A percentile compares a stretch with the other conserved stretches of the same genome.
Evolutionary conservation across 495 filamentous ascomycete species (phyloP).

Genomic region (Penicillium cosmopolitanum): DNA sequence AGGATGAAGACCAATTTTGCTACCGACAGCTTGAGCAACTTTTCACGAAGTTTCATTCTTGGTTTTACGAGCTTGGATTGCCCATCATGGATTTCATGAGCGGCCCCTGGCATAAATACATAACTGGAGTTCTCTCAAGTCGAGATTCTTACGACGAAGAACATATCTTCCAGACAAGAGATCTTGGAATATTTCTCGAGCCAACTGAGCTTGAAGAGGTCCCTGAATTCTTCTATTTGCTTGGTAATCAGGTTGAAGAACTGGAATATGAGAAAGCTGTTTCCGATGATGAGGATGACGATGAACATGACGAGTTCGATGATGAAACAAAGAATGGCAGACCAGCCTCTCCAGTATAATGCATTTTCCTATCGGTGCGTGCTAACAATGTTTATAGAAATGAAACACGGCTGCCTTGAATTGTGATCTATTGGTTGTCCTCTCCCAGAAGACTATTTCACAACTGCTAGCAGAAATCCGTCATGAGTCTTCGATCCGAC

Average conservation of each 20-base stretch:
- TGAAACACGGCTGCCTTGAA: too few relatives aligned
- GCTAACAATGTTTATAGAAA: too few relatives aligned
- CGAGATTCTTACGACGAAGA: not conserved
- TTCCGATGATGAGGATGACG: not conserved
- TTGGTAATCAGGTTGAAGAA: not conserved
- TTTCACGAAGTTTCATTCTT: too few relatives aligned
- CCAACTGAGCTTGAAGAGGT: not conserved
- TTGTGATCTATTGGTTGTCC: too few relatives aligned
- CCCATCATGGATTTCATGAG: not conserved
- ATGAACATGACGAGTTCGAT: not conserved
- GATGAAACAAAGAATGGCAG: not conserved
- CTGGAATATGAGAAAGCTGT: not conserved
- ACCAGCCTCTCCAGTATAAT: not conserved
- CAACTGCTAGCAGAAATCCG: slow-evolving; percentile 48
- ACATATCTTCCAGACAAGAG: not conserved
- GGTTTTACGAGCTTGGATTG: not conserved
- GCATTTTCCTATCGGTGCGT: not conserved
- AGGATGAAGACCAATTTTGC: not conserved
- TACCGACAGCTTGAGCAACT: not conserved
- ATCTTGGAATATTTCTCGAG: not conserved
- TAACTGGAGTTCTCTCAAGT: not conserved
- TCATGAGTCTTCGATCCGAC: slow-evolving; percentile 57
- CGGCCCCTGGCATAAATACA: not conserved
- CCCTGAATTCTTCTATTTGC: not conserved
- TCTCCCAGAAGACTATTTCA: not conserved